A percentile compares a stretch with the other conserved stretches of the same genome.
phyloP scores from a whole-genome alignment of 352 stramenopile species.

The Globisporangium heterothallicum region DNA sequence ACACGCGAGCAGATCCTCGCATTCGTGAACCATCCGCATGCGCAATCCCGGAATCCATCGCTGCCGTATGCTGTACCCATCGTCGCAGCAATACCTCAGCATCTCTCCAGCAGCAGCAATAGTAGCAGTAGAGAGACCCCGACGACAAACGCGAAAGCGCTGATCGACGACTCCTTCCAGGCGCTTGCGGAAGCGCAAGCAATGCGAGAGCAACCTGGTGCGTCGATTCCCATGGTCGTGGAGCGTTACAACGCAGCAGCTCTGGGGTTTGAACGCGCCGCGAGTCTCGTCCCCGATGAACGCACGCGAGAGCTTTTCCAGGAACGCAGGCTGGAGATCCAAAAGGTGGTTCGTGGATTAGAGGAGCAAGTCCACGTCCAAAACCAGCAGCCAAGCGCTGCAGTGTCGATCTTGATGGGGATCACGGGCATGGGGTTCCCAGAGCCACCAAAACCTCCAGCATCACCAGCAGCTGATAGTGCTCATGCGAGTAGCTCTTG shows the following conservation, averaged over 20 bases:
- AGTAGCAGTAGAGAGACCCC: not conserved
- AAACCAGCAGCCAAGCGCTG: not conserved
- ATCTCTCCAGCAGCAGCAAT: not conserved
- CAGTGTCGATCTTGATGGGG: too few relatives aligned
- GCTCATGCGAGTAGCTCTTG: not conserved
- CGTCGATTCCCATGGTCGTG: slow-evolving; percentile 12
- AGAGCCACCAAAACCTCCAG: not conserved
- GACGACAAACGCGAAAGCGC: slow-evolving; percentile 6
- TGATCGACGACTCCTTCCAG: slow-evolving; percentile 38
- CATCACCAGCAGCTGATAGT: not conserved
- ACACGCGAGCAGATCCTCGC: slow-evolving; percentile 20
- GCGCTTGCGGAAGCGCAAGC: slow-evolving; percentile 30
- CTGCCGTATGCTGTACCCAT: slow-evolving; percentile 7
- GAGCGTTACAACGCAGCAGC: slow-evolving; percentile 29
- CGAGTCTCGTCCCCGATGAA: slow-evolving; percentile 28
- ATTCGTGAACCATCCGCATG: slow-evolving; percentile 7
- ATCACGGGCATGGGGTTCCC: not conserved
- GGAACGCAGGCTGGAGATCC: slow-evolving; percentile 24
- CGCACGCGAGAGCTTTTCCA: slow-evolving; percentile 32
- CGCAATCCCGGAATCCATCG: not conserved
- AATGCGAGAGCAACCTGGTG: slow-evolving; percentile 1
- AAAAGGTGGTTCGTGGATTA: slow-evolving; percentile 22
- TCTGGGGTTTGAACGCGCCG: slow-evolving; percentile 25
- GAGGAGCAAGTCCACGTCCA: slow-evolving; percentile 1
- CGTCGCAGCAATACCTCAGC: not conserved